Evolutionary conservation across 148 eudicot genomes (phyloP), one percentile per base, ranked within the genome.

Genomic region (Amaranthus palmeri): DNA sequence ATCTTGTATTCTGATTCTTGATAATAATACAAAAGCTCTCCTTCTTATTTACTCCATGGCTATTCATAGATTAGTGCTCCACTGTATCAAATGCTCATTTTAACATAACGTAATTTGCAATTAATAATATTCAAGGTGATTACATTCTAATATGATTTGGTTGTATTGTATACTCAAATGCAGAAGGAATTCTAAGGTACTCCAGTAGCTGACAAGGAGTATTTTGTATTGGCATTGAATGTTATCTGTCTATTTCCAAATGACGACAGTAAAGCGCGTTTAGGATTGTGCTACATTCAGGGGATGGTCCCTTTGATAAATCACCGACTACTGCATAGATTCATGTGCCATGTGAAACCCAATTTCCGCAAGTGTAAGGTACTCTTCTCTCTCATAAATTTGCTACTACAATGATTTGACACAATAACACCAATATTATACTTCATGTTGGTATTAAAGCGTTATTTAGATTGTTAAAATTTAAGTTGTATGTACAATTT

Each of bases 341-440:
- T 5, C 77, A 74, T 74, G 55, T 56, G n/a, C 64, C 63, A 66
- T 66, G 70, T 74, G 70, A 65, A 59, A 53, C 54, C 68, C 59
- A 6, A 25, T 4, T 56, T 70, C 11, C 43, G 25, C 17, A 18
- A 51, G 53, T 65, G 10, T 18, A 42, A 13, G 3, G 6, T 42
- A 14, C 36, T 25, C 36, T 25, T 25, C 36, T 25, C 36, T 25
- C 36, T 25, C 36, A 25, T 25, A 25, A 25, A 25, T 25, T 25
- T 25, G 36, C 2, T 0, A 25, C 36, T 25, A 25, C n/a, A 25
- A 2, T 25, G 2, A 25, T 25, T 25, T 25, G 36, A 25, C 36
- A 25, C 36, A 25, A n/a, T n/a, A n/a, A n/a, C n/a, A n/a, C 36
- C 36, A 25, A 25, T 25, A 25, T 0, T 25, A 25, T 25, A n/a